phyloP scores from a whole-genome alignment of 169 alveolate species.

The Miamiensis avidus region DNA sequence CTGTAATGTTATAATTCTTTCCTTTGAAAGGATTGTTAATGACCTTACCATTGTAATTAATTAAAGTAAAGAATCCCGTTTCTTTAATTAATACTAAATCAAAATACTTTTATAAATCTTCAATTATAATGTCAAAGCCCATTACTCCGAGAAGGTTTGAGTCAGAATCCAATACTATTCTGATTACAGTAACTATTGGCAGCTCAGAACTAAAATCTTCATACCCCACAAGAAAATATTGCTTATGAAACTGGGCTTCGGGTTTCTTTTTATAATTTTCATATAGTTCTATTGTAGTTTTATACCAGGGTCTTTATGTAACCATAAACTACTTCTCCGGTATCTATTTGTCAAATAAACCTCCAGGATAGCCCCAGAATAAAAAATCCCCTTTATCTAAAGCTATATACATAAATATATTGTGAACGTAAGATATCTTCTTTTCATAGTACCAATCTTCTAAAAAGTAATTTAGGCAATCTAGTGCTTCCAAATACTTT shows the following conservation, averaged over 20 bases:
- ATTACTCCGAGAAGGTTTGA: neutral
- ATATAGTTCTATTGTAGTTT: neutral
- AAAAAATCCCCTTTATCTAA: neutral
- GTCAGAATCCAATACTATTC: neutral
- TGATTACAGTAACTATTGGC: neutral
- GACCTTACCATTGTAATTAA: no score
- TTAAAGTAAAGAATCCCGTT: no score
- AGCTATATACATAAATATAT: neutral
- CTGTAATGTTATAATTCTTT: no score
- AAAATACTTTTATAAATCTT: no score
- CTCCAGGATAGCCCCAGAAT: neutral
- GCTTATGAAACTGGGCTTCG: neutral
- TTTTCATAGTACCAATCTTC: neutral
- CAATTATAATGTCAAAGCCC: no score
- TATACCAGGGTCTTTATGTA: neutral
- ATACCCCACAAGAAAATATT: neutral
- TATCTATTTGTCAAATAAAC: neutral
- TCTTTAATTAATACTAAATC: no score
- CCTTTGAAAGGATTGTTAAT: no score
- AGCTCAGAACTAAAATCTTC: neutral
- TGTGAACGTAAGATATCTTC: neutral
- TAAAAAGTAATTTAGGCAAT: neutral
- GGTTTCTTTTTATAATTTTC: neutral
- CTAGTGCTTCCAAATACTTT: neutral
- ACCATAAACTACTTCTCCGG: neutral